Percentiles rank a stretch among this genome's conserved stretches.
Conservation (phyloP, 805 yeast genomes). For the Ogataea neopini region DNA sequence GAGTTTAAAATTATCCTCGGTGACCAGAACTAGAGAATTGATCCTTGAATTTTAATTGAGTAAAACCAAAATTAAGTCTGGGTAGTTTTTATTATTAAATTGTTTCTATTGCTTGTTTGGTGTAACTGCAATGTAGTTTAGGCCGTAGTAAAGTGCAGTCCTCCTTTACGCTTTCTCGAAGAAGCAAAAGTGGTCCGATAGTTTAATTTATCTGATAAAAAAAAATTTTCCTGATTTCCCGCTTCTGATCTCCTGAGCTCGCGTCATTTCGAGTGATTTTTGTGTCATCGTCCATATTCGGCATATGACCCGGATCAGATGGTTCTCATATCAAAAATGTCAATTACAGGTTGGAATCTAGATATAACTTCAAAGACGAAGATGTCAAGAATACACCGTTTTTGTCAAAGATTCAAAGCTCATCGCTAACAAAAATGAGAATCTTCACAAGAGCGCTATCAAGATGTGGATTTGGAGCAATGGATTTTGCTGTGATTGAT, state of each 20-base stretch:
- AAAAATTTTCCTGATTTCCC: neutral
- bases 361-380: neutral
- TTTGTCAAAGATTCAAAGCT: neutral
- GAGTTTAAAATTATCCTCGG: neutral
- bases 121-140: too few relatives aligned
- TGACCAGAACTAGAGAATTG: neutral
- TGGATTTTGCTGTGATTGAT: conserved; percentile 5
- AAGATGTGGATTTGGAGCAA: conserved; percentile 4
- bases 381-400: neutral
- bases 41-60: too few relatives aligned
- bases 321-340: neutral
- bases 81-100: too few relatives aligned
- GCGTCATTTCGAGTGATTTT: conserved; percentile 3
- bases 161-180: too few relatives aligned
- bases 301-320: conserved; percentile 5
- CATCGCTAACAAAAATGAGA: neutral
- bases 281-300: conserved; percentile 2
- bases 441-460: conserved; percentile 4
- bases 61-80: too few relatives aligned
- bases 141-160: too few relatives aligned
- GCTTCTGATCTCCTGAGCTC: conserved; percentile 1
- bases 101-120: too few relatives aligned
- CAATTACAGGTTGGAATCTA: neutral
- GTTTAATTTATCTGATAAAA: neutral
- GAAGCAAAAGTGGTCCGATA: neutral